phyloP scores from a whole-genome alignment of 306 rosid genomes.

The Fagus sylvatica region DNA sequence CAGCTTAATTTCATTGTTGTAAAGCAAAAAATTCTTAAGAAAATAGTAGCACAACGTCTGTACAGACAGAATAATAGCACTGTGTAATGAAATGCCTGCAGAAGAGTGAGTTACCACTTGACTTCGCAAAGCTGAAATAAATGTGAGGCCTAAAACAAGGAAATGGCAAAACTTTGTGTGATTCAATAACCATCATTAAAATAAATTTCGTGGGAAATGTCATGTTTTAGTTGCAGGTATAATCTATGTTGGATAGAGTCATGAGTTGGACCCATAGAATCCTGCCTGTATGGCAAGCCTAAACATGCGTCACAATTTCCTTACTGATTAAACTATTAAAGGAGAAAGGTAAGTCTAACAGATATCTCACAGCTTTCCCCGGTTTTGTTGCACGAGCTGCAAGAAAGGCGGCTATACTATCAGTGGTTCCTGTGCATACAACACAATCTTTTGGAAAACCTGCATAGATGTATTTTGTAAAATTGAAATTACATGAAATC shows the following conservation, averaged over 20 bases:
- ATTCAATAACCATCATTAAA: neutral
- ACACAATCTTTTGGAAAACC: conserved; percentile 73
- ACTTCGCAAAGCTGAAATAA: neutral
- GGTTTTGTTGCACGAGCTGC: conserved; percentile 84
- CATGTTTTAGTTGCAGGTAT: too few relatives aligned
- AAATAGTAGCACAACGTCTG: neutral
- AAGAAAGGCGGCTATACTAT: conserved; percentile 93
- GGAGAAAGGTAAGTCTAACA: conserved; percentile 12
- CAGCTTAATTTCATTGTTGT: neutral
- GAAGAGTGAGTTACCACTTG: neutral
- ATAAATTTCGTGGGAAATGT: neutral
- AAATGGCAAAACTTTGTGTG: neutral
- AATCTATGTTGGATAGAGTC: too few relatives aligned
- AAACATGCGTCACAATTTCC: conserved; percentile 1
- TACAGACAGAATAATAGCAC: conserved; percentile 11
- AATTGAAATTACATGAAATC: neutral
- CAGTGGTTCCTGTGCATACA: conserved; percentile 92
- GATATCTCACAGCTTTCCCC: conserved; percentile 76
- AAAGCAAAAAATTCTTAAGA: conserved; percentile 8
- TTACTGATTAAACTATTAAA: conserved; percentile 1
- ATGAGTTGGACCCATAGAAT: too few relatives aligned
- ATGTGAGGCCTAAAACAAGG: neutral
- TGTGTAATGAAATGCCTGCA: neutral
- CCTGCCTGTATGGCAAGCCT: neutral
- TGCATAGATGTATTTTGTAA: conserved; percentile 32